Conservation (phyloP, 164 flowering plant species). For the Brasenia schreberi region DNA sequence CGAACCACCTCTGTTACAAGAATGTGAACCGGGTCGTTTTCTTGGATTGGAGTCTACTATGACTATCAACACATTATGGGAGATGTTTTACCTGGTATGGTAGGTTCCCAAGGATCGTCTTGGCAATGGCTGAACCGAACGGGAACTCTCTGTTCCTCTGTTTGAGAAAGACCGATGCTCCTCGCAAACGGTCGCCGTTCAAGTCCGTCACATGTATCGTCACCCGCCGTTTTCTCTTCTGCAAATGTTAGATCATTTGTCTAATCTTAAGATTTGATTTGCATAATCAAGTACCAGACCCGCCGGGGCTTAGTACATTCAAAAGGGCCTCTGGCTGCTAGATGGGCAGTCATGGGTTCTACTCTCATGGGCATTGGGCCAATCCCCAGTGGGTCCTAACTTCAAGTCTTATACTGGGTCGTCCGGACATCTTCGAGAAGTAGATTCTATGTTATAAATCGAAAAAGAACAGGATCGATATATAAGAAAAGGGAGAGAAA, state of each 20-base stretch:
- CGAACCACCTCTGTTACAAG: conserved; percentile 58
- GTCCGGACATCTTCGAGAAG: no score
- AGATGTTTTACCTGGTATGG: conserved; percentile 50
- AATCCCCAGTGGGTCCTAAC: no score
- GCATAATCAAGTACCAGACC: no score
- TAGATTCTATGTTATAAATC: no score
- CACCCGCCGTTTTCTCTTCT: conserved; percentile 69
- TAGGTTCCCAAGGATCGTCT: conserved; percentile 59
- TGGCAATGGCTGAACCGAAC: conserved; percentile 84
- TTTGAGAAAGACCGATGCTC: conserved; percentile 40
- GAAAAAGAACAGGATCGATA: no score
- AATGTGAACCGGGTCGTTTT: not conserved
- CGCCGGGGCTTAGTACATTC: no score
- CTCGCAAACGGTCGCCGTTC: conserved; percentile 40
- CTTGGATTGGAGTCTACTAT: not conserved
- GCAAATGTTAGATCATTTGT: not conserved
- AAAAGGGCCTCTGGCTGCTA: not conserved
- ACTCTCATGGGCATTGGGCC: no score
- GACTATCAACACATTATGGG: not conserved
- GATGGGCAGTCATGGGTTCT: no score
- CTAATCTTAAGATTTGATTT: no score
- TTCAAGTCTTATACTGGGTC: no score
- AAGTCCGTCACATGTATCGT: conserved; percentile 53
- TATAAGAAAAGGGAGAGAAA: no score
- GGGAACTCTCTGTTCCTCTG: conserved; percentile 81